Evolutionary conservation across 1,139 yeast genomes (phyloP), one percentile per base, ranked within the genome.

Genomic region (Blastobotrys niveus): DNA sequence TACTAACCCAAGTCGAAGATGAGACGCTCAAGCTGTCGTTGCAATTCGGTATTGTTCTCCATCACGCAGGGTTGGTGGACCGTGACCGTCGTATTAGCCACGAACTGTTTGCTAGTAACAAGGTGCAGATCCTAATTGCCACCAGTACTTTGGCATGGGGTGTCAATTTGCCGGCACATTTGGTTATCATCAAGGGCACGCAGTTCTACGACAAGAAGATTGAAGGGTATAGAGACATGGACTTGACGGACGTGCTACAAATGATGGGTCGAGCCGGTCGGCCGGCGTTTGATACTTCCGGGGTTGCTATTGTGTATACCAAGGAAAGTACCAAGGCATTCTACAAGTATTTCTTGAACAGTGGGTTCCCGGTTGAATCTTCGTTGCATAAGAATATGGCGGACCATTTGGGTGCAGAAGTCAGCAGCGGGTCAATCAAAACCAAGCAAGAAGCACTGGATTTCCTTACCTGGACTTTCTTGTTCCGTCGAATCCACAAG

Each of bases 61-160:
- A 91, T 69, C 99, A 91, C 71, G 98, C 99, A 34, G 98, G 99
- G 64, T 71, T 91, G 45, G 94, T 87, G 17, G 95, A 88, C 54
- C 75, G 82, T 34, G 99, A 91, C 62, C 78, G 99, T 55, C 79
- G 80, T 55, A 78, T 89, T 35, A 81, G 95, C 3, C 98, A 93
- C 62, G 80, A 79, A 54, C 67, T 91, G 30, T 91, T 91, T 65
- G 95, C 88, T 54, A 70, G 74, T 26, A 87, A 86, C 48, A 88
- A 87, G 61, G 80, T 91, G 40, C 98, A 91, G 66, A 82, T 91
- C 47, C 72, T 91, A 48, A 77, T 93, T 46, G 97, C 98, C 0
- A 91, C 99, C 0, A 84, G 96, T 18, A 91, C 98, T 1, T 73
- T 93, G 55, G 98, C 97, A 0, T 88, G 96, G 93, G 97, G 97